Conservation (phyloP, 2,329 filamentous ascomycete species). For the Purpureocillium takamizusanense region DNA sequence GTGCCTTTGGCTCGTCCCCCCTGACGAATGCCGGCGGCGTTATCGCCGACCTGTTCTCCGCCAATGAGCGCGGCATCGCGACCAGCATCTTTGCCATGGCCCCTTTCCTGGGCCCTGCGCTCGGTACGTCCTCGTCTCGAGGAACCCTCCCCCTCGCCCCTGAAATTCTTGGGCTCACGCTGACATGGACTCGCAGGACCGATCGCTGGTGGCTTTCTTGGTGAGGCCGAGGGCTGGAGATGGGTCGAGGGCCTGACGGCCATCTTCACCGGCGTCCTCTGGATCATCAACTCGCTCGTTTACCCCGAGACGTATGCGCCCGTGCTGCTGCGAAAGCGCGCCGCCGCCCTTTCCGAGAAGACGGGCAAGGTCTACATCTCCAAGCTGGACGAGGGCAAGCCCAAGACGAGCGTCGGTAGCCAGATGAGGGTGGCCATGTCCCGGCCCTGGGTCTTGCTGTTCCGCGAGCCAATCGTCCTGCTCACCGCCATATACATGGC, state of each 20-base stretch:
- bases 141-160: background rate
- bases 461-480: conserved; percentile 58
- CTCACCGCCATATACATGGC: conserved; percentile 56
- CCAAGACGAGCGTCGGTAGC: conserved; percentile 30
- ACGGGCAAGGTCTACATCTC: conserved; percentile 49
- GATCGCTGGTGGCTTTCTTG: conserved; percentile 54
- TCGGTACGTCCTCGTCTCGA: conserved; percentile 23
- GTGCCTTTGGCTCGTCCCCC: conserved; percentile 52
- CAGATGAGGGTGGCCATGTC: conserved; percentile 48
- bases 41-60: conserved; percentile 54
- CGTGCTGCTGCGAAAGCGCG: conserved; percentile 44
- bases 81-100: conserved; percentile 52
- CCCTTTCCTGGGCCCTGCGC: conserved; percentile 53
- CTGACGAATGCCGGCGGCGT: conserved; percentile 55
- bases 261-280: conserved; percentile 51
- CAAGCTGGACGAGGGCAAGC: conserved; percentile 33
- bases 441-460: conserved; percentile 56
- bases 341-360: conserved; percentile 36
- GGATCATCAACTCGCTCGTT: conserved; percentile 39
- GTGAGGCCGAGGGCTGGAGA: conserved; percentile 50
- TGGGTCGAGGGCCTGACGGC: conserved; percentile 56
- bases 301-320: conserved; percentile 55
- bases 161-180: background rate
- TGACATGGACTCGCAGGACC: conserved; percentile 30
- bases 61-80: conserved; percentile 45